A percentile compares a stretch with the other conserved stretches of the same genome.
phyloP scores from a whole-genome alignment of 805 yeast genomes.

The Starmerella davenportii region DNA sequence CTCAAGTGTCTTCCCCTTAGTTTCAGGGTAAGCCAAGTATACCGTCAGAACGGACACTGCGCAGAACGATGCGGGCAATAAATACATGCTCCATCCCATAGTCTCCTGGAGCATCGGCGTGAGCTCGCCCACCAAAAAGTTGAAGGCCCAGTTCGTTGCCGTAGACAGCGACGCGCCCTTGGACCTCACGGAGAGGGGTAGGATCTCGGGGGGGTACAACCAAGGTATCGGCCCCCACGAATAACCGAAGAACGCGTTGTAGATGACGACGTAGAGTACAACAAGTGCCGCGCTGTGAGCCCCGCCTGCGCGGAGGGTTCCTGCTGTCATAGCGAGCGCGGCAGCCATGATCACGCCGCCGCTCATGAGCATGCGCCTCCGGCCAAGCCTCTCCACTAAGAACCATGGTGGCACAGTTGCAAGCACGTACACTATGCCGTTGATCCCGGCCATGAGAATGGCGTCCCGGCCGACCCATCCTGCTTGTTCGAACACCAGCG shows the following conservation, averaged over 20 bases:
- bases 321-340: slow-evolving; percentile 51
- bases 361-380: slow-evolving; percentile 61
- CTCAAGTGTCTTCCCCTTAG: slow-evolving; percentile 72
- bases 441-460: slow-evolving; percentile 75
- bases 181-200: slow-evolving; percentile 69
- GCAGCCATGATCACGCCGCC: slow-evolving; percentile 71
- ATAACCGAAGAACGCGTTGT: slow-evolving; percentile 66
- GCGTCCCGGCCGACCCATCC: slow-evolving; percentile 88
- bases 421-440: slow-evolving; percentile 38
- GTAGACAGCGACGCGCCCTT: slow-evolving; percentile 83
- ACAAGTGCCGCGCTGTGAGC: slow-evolving; percentile 36
- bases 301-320: slow-evolving; percentile 38
- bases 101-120: slow-evolving; percentile 67
- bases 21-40: slow-evolving; percentile 63
- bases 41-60: slow-evolving; percentile 56
- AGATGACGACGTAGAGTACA: slow-evolving; percentile 57
- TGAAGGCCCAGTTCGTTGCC: slow-evolving; percentile 85
- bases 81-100: slow-evolving; percentile 63
- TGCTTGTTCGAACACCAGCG: slow-evolving; percentile 82
- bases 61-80: slow-evolving; percentile 68
- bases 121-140: slow-evolving; percentile 80
- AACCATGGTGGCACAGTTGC: slow-evolving; percentile 84
- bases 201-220: slow-evolving; percentile 71
- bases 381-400: slow-evolving; percentile 78
- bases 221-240: slow-evolving; percentile 94